Conservation (phyloP, 805 yeast species). For the Wickerhamiella dianesei region DNA sequence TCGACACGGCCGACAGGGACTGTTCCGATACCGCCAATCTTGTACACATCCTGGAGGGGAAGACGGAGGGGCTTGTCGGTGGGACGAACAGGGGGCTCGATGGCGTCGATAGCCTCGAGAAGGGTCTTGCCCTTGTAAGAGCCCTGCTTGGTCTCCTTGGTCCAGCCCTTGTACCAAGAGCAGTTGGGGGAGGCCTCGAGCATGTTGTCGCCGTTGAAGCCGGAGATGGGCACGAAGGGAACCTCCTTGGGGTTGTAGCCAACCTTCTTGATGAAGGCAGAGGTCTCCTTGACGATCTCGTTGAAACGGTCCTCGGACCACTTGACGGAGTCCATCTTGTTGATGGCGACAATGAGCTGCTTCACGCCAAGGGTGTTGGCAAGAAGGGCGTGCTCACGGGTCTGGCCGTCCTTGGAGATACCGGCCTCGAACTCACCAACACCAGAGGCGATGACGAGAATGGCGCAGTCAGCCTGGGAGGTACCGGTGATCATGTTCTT, state of each 20-base stretch:
- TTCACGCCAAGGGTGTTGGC: constrained; percentile 82
- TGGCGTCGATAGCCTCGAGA: constrained; percentile 72
- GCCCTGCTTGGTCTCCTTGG: constrained; percentile 63
- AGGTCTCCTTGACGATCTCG: constrained; percentile 99
- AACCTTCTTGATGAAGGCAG: constrained; percentile 98
- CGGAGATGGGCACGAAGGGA: constrained; percentile 84
- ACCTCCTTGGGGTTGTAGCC: constrained; percentile 99
- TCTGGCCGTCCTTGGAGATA: constrained; percentile 88
- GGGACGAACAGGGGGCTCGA: constrained; percentile 71
- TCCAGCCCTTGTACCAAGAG: constrained; percentile 84
- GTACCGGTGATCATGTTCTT: constrained; percentile 95
- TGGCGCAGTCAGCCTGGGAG: constrained; percentile 86
- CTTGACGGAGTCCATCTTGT: constrained; percentile 90
- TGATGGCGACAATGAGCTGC: constrained; percentile 78
- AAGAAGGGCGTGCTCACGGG: constrained; percentile 87
- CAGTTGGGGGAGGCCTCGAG: constrained; percentile 69
- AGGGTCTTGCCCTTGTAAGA: constrained; percentile 65
- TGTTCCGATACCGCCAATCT: constrained; percentile 85
- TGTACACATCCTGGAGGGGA: constrained; percentile 84
- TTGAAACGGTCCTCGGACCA: constrained; percentile 74
- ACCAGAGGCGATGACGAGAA: constrained; percentile 82
- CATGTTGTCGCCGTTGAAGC: constrained; percentile 92
- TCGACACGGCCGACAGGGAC: constrained; percentile 92
- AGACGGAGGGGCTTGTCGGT: constrained; percentile 78
- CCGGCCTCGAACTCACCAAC: constrained; percentile 93